Conservation (phyloP, 352 stramenopile genomes). For the Globisporangium alternatum region DNA sequence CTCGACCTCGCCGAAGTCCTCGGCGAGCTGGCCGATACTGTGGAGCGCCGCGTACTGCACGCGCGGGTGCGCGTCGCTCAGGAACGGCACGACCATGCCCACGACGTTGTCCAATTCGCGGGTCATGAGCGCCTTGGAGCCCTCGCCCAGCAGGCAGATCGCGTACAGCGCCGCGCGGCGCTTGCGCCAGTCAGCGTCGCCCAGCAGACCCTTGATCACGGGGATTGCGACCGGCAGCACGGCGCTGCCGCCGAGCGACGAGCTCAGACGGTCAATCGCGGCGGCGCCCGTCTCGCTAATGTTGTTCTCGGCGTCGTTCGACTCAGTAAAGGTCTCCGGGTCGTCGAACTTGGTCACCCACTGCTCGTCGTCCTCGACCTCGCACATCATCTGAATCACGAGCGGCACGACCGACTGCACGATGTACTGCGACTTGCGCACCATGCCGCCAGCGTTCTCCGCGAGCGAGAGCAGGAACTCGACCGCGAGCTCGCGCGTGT, state of each 20-base stretch:
- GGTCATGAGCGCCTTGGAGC: constrained; percentile 78
- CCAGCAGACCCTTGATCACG: constrained; percentile 62
- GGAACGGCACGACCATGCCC: constrained; percentile 57
- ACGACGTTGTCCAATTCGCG: constrained; percentile 76
- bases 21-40: constrained; percentile 77
- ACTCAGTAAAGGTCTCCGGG: constrained; percentile 68
- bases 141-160: constrained; percentile 73
- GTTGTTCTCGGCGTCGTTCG: constrained; percentile 54
- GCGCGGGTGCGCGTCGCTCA: constrained; percentile 70
- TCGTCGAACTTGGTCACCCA: constrained; percentile 82
- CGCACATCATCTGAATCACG: constrained; percentile 76
- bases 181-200: constrained; percentile 64
- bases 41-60: constrained; percentile 83
- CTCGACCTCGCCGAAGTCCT: constrained; percentile 83
- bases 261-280: constrained; percentile 76
- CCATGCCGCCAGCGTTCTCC: constrained; percentile 78
- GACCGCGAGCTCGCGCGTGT: constrained; percentile 76
- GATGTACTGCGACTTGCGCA: constrained; percentile 69
- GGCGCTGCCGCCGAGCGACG: constrained; percentile 63
- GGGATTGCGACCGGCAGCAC: constrained; percentile 79
- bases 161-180: constrained; percentile 77
- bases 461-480: constrained; percentile 82
- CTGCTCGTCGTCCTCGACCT: constrained; percentile 71
- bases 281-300: constrained; percentile 72
- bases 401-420: constrained; percentile 68